Conservation (phyloP, 129 eudicot genomes). For the Sambucus nigra region DNA sequence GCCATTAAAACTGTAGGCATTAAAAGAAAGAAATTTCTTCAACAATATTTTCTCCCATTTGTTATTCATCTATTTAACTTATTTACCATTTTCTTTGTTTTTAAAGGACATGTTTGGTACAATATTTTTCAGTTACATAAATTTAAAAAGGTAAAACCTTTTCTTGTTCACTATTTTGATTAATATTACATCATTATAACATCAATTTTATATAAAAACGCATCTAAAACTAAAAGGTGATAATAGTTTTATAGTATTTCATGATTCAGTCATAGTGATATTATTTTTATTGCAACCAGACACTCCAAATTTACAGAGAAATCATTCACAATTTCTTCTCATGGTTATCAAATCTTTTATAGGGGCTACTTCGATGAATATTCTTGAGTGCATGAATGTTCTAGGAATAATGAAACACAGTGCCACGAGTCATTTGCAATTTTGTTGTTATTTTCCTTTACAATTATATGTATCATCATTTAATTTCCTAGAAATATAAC, state of each 20-base stretch:
- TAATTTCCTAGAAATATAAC: neutral
- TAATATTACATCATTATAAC: too few relatives aligned
- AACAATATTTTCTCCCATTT: neutral
- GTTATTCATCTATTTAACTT: neutral
- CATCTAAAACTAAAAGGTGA: too few relatives aligned
- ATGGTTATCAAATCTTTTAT: neutral
- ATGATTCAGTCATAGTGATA: too few relatives aligned
- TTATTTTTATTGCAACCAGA: too few relatives aligned
- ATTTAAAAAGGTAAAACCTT: too few relatives aligned
- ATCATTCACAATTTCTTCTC: neutral
- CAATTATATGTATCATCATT: neutral
- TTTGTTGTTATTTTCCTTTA: neutral
- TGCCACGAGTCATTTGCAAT: slow-evolving; percentile 69
- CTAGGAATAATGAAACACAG: slow-evolving; percentile 38
- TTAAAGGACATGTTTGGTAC: too few relatives aligned
- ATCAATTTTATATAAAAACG: too few relatives aligned
- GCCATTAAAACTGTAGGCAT: slow-evolving; percentile 29
- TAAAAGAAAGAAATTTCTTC: slow-evolving; percentile 17
- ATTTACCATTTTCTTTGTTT: neutral
- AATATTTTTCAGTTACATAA: too few relatives aligned
- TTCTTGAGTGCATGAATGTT: slow-evolving; percentile 43
- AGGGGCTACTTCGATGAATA: slow-evolving; percentile 36
- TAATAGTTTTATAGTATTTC: too few relatives aligned
- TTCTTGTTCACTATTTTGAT: too few relatives aligned
- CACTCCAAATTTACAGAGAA: too few relatives aligned